These are phyloP conservation scores for Candida saitoana DNA, from an alignment of 805 yeast genomes.

Conservation along the genomic window DNA sequence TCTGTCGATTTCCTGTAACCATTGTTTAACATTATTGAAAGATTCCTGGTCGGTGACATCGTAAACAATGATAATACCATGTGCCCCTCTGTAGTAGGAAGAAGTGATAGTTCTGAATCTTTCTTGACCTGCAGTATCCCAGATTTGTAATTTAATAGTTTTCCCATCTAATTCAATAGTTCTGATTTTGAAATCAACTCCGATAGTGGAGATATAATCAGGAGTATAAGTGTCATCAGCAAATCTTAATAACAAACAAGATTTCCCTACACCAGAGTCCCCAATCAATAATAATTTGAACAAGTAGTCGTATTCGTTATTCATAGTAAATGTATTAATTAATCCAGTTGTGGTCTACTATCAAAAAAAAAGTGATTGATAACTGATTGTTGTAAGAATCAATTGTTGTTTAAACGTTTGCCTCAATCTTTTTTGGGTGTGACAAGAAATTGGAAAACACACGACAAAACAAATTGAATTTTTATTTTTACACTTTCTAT, in stretches of 20 bases:
- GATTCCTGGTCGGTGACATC: constrained; percentile 97
- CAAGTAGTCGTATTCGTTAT: constrained; percentile 95
- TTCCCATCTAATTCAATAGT: constrained; percentile 94
- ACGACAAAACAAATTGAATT: too few species aligned
- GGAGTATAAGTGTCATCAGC: constrained; percentile 97
- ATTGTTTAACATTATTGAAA: constrained; percentile 93
- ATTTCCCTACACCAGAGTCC: constrained; percentile 95
- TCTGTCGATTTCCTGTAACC: constrained; percentile 98
- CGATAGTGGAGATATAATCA: constrained; percentile 95
- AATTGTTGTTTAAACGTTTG: background rate
- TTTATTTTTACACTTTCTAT: too few species aligned
- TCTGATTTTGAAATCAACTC: constrained; percentile 91
- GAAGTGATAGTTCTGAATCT: constrained; percentile 97
- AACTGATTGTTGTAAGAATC: background rate
- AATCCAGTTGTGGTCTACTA: background rate
- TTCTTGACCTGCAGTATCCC: constrained; percentile 99
- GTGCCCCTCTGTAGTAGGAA: constrained; percentile 97
- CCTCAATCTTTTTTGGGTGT: background rate
- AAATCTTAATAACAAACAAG: constrained; percentile 89
- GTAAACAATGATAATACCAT: constrained; percentile 95
- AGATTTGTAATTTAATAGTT: constrained; percentile 93
- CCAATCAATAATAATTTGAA: constrained; percentile 94
- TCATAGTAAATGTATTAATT: too few species aligned
- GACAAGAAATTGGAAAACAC: too few species aligned
- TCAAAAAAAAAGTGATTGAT: too few species aligned